Base-by-base conservation (phyloP, 2,329 filamentous ascomycete genomes). In the Phaeosphaeria sp. region DNA sequence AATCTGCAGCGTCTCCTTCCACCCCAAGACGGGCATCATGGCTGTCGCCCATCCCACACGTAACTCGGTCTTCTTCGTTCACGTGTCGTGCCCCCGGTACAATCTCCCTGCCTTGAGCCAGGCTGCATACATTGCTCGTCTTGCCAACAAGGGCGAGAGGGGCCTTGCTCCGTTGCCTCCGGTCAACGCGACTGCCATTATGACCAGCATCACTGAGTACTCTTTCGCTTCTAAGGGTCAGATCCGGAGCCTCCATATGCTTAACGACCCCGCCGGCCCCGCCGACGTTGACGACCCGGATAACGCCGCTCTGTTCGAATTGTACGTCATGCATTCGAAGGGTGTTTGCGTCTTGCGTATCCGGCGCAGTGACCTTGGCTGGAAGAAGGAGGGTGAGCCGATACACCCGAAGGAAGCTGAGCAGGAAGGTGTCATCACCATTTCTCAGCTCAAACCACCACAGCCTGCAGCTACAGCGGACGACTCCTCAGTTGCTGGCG, bases 301-400 rank as follows among this genome's bases (percentile, higher is more conserved):
- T 21, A 90, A 95, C 63, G 87, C 87, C 17, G 88, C 89, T 0
- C 80, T 97, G 15, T 98, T 99, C 71, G 95, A 99, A 80, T 84
- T 99, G 9, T 99, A 99, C 75, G 91, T 92, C 30, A 96, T 97
- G 90, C 94, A 99, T 77, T 97, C 95, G 11, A 96, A 93, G 80
- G 95, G 95, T 60, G 93, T 98, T n/a, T 93, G 93, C 18, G 94
- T 91, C 69, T 77, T 98, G 52, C 89, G 88, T 63, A 88, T 99
- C 75, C 94, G 91, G 76, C 92, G 94, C 74, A 87, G 89, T 51
- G 94, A 98, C 77, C 83, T 99, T 49, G 95, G 96, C 27, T 98
- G 93, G 93, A 90, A 89, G 67, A 87, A 88, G 67, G 92, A 97
- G 61, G 94, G 93, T 78, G 96, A 96, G 81, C 91, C 96, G 52